Conservation (phyloP, 805 yeast species). For the Candida parachauliodes region DNA sequence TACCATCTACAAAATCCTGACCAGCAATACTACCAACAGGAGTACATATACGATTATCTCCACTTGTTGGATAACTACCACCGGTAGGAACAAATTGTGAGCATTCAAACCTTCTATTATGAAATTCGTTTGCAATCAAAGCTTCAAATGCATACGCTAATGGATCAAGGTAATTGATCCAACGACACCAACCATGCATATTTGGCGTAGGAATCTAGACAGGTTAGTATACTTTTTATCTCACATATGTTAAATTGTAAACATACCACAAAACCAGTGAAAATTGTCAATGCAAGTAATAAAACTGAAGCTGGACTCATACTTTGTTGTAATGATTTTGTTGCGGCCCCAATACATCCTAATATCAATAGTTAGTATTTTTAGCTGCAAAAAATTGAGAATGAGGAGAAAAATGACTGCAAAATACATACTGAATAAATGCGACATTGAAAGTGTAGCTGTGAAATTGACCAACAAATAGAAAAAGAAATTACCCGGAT, state of each 20-base stretch:
- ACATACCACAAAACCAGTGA: conserved; percentile 39
- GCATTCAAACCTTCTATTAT: conserved; percentile 53
- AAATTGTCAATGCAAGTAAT: conserved; percentile 51
- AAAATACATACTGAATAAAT: conserved; percentile 25
- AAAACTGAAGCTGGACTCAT: conserved; percentile 42
- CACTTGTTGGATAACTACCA: conserved; percentile 40
- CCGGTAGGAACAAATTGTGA: conserved; percentile 57
- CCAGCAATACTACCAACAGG: conserved; percentile 62
- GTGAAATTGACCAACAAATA: conserved; percentile 26
- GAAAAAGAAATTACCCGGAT: conserved; percentile 32
- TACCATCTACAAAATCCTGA: conserved; percentile 50
- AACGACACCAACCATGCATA: conserved; percentile 64
- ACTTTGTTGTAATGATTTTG: conserved; percentile 36
- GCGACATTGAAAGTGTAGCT: conserved; percentile 37
- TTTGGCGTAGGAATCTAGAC: conserved; percentile 30
- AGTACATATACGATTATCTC: conserved; percentile 49
- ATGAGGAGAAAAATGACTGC: neutral
- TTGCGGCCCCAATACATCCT: conserved; percentile 35
- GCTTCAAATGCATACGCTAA: conserved; percentile 49
- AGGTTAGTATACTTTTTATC: neutral
- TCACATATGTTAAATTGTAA: too few relatives aligned
- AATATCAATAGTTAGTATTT: conserved; percentile 3
- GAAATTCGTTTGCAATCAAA: conserved; percentile 62
- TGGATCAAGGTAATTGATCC: conserved; percentile 41
- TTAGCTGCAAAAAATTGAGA: neutral